These are phyloP conservation scores for Myxozyma monticola DNA, from an alignment of 805 yeast genomes.

Conservation along the genomic window DNA sequence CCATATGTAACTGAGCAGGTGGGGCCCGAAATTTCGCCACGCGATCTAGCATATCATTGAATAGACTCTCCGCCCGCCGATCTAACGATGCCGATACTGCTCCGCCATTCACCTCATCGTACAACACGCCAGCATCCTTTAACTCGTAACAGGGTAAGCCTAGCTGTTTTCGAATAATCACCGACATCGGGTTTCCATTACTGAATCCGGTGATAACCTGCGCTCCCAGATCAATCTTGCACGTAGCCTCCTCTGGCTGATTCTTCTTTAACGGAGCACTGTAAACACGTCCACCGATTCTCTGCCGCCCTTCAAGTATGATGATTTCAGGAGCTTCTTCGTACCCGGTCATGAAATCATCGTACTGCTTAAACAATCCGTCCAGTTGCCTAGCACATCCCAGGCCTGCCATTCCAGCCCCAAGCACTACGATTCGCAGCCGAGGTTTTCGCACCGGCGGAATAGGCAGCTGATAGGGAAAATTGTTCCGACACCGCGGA, in stretches of 20 bases:
- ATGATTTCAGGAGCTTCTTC: conserved; percentile 45
- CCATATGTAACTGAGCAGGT: conserved; percentile 34
- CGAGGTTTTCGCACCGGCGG: conserved; percentile 38
- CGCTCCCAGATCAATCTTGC: conserved; percentile 42
- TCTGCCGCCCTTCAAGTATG: conserved; percentile 43
- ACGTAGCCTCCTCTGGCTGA: conserved; percentile 7
- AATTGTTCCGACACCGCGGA: conserved; percentile 30
- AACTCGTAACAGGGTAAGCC: conserved; percentile 43
- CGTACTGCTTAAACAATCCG: conserved; percentile 50
- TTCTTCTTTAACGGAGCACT: conserved; percentile 36
- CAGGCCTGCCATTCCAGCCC: conserved; percentile 96
- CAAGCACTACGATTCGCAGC: conserved; percentile 67
- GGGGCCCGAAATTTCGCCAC: conserved; percentile 40
- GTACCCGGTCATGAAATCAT: conserved; percentile 39
- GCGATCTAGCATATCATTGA: conserved; percentile 41
- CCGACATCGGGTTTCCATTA: conserved; percentile 45
- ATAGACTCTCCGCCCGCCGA: conserved; percentile 40
- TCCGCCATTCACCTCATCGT: conserved; percentile 40
- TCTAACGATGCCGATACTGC: conserved; percentile 36
- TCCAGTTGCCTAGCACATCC: conserved; percentile 95
- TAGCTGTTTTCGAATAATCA: conserved; percentile 43
- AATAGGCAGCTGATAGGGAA: conserved; percentile 23
- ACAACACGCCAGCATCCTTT: conserved; percentile 37
- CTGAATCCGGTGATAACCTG: conserved; percentile 44
- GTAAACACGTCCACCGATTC: conserved; percentile 47